phyloP scores from a whole-genome alignment of 495 filamentous ascomycete genomes.

The Tuber magnatum region DNA sequence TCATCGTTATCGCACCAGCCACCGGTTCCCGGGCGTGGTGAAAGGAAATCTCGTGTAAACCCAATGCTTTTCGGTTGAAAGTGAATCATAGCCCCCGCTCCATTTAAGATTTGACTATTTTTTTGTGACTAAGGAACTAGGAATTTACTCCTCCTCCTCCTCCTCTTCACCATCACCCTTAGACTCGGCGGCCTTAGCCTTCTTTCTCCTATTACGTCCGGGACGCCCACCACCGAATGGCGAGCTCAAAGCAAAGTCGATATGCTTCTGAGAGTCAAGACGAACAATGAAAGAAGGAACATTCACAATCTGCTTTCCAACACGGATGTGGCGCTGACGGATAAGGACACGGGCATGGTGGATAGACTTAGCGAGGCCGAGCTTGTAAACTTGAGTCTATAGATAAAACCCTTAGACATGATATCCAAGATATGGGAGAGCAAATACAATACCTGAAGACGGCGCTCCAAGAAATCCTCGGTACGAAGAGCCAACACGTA shows the following conservation, averaged over 20 bases:
- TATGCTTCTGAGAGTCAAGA: conserved; percentile 99
- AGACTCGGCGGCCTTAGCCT: conserved; percentile 89
- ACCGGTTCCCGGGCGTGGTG: conserved; percentile 4
- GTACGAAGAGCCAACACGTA: conserved; percentile 97
- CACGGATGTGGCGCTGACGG: conserved; percentile 97
- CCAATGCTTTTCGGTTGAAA: conserved; percentile 45
- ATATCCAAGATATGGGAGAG: neutral
- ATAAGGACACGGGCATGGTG: conserved; percentile 99
- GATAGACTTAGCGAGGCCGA: conserved; percentile 98
- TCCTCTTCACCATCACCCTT: conserved; percentile 84
- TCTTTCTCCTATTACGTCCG: conserved; percentile 97
- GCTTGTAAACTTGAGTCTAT: conserved; percentile 99
- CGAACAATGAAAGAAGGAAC: conserved; percentile 98
- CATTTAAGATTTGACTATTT: neutral
- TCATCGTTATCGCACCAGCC: neutral
- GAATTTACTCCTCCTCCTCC: conserved; percentile 67
- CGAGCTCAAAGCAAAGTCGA: conserved; percentile 95
- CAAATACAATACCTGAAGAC: conserved; percentile 53
- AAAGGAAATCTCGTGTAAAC: conserved; percentile 36
- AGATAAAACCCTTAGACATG: neutral
- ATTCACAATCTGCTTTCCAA: conserved; percentile 99
- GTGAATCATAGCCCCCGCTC: conserved; percentile 10
- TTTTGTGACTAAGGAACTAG: conserved; percentile 11
- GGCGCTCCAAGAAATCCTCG: conserved; percentile 99
- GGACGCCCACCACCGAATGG: conserved; percentile 96